Percentiles rank a stretch among this genome's conserved stretches.
Conservation (phyloP, 805 yeast species). For the Saccharomycopsis selenospora region DNA sequence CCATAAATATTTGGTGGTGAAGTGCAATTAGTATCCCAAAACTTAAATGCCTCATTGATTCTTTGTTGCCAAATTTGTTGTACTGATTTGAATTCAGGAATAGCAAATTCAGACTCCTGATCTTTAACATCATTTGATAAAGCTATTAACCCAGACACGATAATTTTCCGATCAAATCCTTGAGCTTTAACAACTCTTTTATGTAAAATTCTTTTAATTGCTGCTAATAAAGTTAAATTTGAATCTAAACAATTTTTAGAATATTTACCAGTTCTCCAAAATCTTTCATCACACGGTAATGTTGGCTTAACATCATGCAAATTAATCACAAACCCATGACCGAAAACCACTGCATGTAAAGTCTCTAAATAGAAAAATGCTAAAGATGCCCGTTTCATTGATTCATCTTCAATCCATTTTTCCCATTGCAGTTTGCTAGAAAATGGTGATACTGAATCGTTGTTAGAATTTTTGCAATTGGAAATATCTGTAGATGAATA, state of each 20-base stretch:
- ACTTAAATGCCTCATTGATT: constrained; percentile 1
- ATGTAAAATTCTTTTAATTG: not conserved
- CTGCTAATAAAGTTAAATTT: not conserved
- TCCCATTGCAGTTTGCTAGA: constrained; percentile 33
- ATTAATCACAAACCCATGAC: constrained; percentile 55
- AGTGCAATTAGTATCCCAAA: constrained; percentile 1
- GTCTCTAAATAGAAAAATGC: constrained; percentile 76
- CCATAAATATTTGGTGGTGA: not conserved
- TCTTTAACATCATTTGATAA: not conserved
- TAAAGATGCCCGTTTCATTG: constrained; percentile 66
- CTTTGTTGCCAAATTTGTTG: not conserved
- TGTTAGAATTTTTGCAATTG: constrained; percentile 24
- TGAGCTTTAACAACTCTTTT: not conserved
- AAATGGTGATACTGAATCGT: constrained; percentile 24
- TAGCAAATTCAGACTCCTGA: constrained; percentile 1
- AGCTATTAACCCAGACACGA: not conserved
- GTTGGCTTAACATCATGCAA: constrained; percentile 54
- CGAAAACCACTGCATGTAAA: constrained; percentile 67
- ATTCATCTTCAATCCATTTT: constrained; percentile 74
- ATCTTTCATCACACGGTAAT: constrained; percentile 52
- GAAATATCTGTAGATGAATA: constrained; percentile 25
- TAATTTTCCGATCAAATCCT: not conserved
- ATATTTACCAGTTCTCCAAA: constrained; percentile 37
- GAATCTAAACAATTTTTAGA: not conserved
- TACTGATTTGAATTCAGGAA: constrained; percentile 1